Conservation (phyloP, 2,329 filamentous ascomycete genomes). For the Periconia macrospinosa region DNA sequence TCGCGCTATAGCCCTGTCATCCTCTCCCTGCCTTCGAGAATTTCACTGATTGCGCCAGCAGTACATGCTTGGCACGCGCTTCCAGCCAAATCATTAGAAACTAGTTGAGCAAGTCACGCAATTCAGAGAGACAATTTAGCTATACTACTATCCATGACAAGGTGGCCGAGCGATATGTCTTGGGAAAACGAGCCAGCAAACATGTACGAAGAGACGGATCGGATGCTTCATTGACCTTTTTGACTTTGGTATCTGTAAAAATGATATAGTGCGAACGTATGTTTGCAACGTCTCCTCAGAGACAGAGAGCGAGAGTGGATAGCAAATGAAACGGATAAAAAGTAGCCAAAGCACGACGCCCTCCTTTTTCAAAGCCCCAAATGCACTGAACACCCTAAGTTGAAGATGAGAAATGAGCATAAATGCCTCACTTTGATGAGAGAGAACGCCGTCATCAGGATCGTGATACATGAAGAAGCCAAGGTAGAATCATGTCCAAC, state of each 20-base stretch:
- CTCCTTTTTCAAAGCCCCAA: slow-evolving; percentile 10
- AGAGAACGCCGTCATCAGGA: slow-evolving; percentile 23
- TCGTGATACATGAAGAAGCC: slow-evolving; percentile 20
- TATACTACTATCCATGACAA: too few relatives aligned
- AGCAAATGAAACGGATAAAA: neutral
- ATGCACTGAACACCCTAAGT: slow-evolving; percentile 21
- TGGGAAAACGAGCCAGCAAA: too few relatives aligned
- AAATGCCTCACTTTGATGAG: slow-evolving; percentile 5
- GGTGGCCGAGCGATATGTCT: too few relatives aligned
- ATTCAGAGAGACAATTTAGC: too few relatives aligned
- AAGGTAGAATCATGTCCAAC: slow-evolving; percentile 14
- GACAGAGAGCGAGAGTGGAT: neutral
- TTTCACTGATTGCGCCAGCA: too few relatives aligned
- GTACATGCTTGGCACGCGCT: too few relatives aligned
- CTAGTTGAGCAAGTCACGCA: too few relatives aligned
- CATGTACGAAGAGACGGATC: neutral
- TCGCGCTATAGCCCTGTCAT: neutral
- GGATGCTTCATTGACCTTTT: neutral
- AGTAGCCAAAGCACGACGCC: slow-evolving; percentile 2
- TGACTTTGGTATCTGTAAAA: neutral
- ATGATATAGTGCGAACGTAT: neutral
- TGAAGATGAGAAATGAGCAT: slow-evolving; percentile 8
- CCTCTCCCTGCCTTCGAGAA: neutral
- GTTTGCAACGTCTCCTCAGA: neutral
- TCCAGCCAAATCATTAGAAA: too few relatives aligned